Conservation (phyloP, 257 asterid species). For the Fraxinus americana region DNA sequence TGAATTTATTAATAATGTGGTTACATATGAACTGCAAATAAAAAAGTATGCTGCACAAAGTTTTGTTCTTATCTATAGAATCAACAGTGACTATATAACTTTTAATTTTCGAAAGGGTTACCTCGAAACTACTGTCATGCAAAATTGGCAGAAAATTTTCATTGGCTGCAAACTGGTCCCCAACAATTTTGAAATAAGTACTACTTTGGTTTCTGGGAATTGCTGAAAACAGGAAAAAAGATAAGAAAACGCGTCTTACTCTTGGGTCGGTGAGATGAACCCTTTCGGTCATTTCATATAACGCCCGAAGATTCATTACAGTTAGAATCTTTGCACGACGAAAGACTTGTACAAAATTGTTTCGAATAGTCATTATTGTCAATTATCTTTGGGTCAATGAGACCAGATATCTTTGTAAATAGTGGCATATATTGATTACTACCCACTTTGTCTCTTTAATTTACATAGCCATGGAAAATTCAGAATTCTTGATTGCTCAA, state of each 20-base stretch:
- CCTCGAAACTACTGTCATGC: conserved; percentile 27
- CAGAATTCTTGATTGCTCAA: conserved; percentile 66
- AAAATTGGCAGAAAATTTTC: conserved; percentile 28
- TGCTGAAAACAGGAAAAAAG: conserved; percentile 15
- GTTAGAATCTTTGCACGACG: background rate
- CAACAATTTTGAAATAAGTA: conserved; percentile 34
- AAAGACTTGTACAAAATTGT: conserved; percentile 15
- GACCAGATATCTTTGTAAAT: conserved; percentile 38
- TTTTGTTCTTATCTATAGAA: conserved; percentile 5
- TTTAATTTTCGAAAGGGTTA: background rate
- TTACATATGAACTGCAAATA: background rate
- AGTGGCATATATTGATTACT: conserved; percentile 52
- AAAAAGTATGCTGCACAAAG: conserved; percentile 8
- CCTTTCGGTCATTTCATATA: background rate
- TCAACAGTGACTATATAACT: background rate
- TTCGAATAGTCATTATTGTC: conserved; percentile 45
- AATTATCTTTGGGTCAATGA: conserved; percentile 48
- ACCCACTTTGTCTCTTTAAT: conserved; percentile 28
- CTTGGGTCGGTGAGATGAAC: background rate
- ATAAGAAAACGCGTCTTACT: background rate
- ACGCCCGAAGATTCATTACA: background rate
- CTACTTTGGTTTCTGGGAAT: conserved; percentile 33
- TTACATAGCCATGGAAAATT: conserved; percentile 32
- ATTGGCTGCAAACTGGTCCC: conserved; percentile 41
- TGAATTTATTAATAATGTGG: conserved; percentile 1